A percentile compares a stretch with the other conserved stretches of the same genome.
phyloP scores from a whole-genome alignment of 2,329 filamentous ascomycete genomes.

The Xylaria sp. region DNA sequence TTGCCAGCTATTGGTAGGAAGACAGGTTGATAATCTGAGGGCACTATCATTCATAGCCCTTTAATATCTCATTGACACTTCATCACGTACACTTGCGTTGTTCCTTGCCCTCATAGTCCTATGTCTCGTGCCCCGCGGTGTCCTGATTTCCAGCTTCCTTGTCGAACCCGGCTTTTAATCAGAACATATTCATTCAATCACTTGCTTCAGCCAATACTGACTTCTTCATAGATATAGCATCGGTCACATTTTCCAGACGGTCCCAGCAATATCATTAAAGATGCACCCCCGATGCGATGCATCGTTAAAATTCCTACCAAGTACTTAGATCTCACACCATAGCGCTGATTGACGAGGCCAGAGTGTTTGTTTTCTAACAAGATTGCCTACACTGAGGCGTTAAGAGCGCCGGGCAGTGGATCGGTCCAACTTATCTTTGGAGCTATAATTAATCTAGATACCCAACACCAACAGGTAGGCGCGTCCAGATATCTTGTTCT shows the following conservation, averaged over 20 bases:
- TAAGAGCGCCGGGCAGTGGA: neutral
- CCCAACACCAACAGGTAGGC: neutral
- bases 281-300: neutral
- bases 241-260: neutral
- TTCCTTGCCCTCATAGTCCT: slow-evolving; percentile 17
- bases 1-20: slow-evolving; percentile 37
- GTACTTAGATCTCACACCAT: neutral
- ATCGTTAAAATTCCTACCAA: too few relatives aligned
- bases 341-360: neutral
- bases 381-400: neutral
- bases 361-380: neutral
- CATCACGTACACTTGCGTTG: slow-evolving; percentile 33
- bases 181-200: neutral
- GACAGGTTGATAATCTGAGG: slow-evolving; percentile 37
- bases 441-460: too few relatives aligned
- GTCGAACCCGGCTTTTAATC: neutral
- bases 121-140: slow-evolving; percentile 20
- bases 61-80: slow-evolving; percentile 40
- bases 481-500: neutral
- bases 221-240: slow-evolving; percentile 10
- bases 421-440: neutral
- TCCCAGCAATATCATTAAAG: neutral
- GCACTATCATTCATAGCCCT: slow-evolving; percentile 33
- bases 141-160: slow-evolving; percentile 5
- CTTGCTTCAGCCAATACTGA: slow-evolving; percentile 16